phyloP scores from a whole-genome alignment of 2,329 filamentous ascomycete genomes.

The Fusarium chuoi region DNA sequence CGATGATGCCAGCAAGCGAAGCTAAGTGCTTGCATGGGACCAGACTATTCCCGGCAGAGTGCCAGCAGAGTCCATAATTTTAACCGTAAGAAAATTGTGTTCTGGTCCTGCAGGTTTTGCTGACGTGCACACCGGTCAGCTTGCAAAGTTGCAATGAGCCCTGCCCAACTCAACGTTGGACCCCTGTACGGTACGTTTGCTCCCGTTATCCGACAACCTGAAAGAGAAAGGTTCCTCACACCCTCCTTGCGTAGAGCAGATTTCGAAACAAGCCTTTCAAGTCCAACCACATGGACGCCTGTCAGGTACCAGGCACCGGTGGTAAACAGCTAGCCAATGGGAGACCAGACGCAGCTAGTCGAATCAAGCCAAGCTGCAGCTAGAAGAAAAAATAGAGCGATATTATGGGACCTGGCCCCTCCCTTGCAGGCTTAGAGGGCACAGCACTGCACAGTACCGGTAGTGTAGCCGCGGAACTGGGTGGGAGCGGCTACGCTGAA shows the following conservation, averaged over 20 bases:
- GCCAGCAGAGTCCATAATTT: background rate
- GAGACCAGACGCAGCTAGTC: conserved; percentile 2
- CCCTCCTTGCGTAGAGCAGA: conserved; percentile 12
- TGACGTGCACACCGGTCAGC: conserved; percentile 18
- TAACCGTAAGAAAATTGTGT: conserved; percentile 12
- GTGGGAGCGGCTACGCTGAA: conserved; percentile 23
- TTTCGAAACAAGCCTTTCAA: conserved; percentile 50
- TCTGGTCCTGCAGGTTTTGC: conserved; percentile 2
- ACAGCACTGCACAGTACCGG: background rate
- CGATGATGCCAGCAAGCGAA: conserved; percentile 12
- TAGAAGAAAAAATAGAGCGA: conserved; percentile 43
- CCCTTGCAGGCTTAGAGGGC: conserved; percentile 5
- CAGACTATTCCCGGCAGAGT: conserved; percentile 17
- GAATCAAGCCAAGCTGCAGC: conserved; percentile 28
- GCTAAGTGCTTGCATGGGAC: conserved; percentile 36
- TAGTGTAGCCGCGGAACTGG: conserved; percentile 26
- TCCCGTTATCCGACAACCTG: conserved; percentile 13
- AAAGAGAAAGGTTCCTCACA: conserved; percentile 15
- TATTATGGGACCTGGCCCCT: conserved; percentile 33
- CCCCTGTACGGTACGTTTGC: conserved; percentile 2
- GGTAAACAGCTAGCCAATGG: conserved; percentile 47
- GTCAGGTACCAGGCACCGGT: conserved; percentile 56
- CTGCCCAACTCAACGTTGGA: background rate
- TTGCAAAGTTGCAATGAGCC: conserved; percentile 16
- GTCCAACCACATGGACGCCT: conserved; percentile 53